Percentiles rank a stretch among this genome's conserved stretches.
Evolutionary conservation across 345 rosid genomes (phyloP).

Genomic region (Syzygium jambos): DNA sequence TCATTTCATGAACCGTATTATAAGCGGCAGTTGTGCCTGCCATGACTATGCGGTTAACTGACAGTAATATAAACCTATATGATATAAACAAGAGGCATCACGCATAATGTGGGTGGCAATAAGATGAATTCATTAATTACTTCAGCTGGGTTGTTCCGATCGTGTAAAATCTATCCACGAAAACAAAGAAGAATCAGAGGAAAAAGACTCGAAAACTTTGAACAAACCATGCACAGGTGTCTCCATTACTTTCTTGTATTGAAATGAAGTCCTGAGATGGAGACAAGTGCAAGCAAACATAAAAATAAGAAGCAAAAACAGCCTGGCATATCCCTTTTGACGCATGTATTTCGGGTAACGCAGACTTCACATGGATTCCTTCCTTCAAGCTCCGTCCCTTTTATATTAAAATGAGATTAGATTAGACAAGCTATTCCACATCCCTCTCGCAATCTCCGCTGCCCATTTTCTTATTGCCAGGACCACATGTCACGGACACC

Average conservation of each 20-base stretch:
- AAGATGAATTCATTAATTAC: neutral
- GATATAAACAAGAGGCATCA: neutral
- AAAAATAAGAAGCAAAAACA: conserved; percentile 10
- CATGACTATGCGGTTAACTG: neutral
- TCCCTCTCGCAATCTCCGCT: neutral
- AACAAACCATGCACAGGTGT: neutral
- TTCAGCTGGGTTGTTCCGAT: neutral
- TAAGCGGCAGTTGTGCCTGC: neutral
- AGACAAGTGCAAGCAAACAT: conserved; percentile 24
- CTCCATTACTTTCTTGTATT: neutral
- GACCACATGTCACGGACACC: neutral
- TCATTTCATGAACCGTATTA: neutral
- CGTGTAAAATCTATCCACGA: neutral
- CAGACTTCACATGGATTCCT: conserved; percentile 56
- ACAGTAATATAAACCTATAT: neutral
- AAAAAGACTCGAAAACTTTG: neutral
- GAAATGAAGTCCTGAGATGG: neutral
- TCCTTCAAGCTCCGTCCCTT: conserved; percentile 1
- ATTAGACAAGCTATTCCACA: neutral
- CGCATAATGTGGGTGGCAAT: neutral
- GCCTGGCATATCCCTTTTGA: conserved; percentile 23
- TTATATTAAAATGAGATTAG: neutral
- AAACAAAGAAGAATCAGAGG: neutral
- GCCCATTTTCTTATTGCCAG: neutral
- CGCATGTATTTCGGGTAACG: neutral